Evolutionary conservation across 1,139 yeast species (phyloP), one percentile per base, ranked within the genome.

Genomic region (Diutina catenulata): DNA sequence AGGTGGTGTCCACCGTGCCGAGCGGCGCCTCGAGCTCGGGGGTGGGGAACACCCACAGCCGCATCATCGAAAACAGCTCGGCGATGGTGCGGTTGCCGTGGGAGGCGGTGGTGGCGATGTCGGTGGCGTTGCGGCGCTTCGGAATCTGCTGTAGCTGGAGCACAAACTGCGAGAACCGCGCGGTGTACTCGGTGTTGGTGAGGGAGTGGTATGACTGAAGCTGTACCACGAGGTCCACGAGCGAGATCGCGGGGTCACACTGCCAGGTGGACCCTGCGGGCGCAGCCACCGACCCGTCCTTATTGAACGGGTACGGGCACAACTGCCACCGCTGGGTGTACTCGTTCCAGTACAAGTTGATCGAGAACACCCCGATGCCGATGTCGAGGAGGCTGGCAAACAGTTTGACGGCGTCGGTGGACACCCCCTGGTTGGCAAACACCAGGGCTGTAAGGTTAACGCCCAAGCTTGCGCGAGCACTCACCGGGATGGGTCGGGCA

Each of bases 341-440:
- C 41, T 71, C 70, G 51, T 76, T 76, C 73, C 80, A 79, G 55
- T 78, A 83, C 14, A 83, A 47, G 50, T 86, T 93, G 10, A 86
- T 40, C 42, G 69, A 59, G 20, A 80, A 50, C 1, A 70, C 56
- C 42, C 70, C 70, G 9, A 71, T 61, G 0, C 91, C 91, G 2
- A 59, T 55, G 33, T 58, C 54, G 36, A 84, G 50, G 4, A 54
- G 46, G 4, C 47, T 40, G n/a, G 19, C 14, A 3, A 81, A 46
- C 4, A 53, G 48, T 1, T 44, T 35, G n/a, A 80, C 44, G 0
- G 80, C 54, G 1, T 53, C 52, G 0, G 51, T 40, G 1, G 69
- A 62, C 47, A 80, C 80, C 0, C 83, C 84, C 11, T 55, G 45
- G 1, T 49, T 45, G 2, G 68, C 62, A 47, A 82, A 79, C 1